A percentile compares a stretch with the other conserved stretches of the same genome.
Conservation (phyloP, 2,329 filamentous ascomycete species). For the Colletotrichum horii region DNA sequence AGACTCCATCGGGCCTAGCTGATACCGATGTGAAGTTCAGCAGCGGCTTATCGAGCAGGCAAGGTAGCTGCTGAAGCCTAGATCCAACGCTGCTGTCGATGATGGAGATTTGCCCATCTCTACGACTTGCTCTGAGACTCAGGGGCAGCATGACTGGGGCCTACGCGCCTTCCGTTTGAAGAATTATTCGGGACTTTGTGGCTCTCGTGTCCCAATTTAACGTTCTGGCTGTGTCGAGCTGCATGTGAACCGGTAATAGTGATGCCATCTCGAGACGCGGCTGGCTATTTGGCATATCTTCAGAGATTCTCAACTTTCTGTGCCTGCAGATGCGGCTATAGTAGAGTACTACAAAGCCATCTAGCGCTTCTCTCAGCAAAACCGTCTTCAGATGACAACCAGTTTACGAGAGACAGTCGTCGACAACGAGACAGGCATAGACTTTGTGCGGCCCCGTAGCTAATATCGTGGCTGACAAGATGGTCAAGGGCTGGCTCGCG, state of each 20-base stretch:
- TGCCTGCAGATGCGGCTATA: background rate
- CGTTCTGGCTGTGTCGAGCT: background rate
- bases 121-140: background rate
- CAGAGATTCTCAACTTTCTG: background rate
- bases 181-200: background rate
- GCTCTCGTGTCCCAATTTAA: background rate
- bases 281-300: background rate
- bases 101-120: background rate
- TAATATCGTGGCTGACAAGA: background rate
- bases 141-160: background rate
- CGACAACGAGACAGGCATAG: background rate
- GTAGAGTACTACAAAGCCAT: too few relatives aligned
- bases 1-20: background rate
- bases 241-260: background rate
- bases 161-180: background rate
- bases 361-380: background rate
- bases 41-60: background rate
- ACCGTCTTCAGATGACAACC: background rate
- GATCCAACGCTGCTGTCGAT: background rate
- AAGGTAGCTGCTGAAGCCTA: background rate
- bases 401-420: background rate
- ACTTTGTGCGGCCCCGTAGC: background rate
- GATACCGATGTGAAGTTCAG: background rate
- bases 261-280: background rate
- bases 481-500: background rate